These are phyloP conservation scores for Bathelium albidoporum DNA, from an alignment of 495 filamentous ascomycete species.

Conservation along the genomic window DNA sequence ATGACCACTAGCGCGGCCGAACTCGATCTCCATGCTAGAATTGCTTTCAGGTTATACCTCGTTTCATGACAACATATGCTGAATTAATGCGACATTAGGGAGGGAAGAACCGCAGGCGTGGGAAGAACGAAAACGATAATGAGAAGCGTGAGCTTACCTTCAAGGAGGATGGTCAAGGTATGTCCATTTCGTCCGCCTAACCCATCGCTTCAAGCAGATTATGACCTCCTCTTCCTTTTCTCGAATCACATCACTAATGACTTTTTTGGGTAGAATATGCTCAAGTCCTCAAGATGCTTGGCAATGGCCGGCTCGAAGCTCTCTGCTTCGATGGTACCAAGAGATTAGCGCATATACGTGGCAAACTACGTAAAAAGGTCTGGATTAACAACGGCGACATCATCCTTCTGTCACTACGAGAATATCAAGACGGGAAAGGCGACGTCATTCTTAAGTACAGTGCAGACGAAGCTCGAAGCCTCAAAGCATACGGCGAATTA, in stretches of 20 bases:
- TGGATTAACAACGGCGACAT: slow-evolving; percentile 96
- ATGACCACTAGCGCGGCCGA: too few species aligned
- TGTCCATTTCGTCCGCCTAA: too few species aligned
- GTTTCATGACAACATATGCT: slow-evolving; percentile 6
- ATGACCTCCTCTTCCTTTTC: not conserved
- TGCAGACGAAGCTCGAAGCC: slow-evolving; percentile 86
- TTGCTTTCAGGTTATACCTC: too few species aligned
- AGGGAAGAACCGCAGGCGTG: slow-evolving; percentile 95
- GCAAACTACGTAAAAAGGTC: slow-evolving; percentile 96
- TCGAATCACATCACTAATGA: slow-evolving; percentile 2
- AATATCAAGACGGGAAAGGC: slow-evolving; percentile 98
- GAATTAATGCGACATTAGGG: slow-evolving; percentile 46
- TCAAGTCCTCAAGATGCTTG: slow-evolving; percentile 97
- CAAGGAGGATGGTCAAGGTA: slow-evolving; percentile 96
- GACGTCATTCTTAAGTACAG: slow-evolving; percentile 99
- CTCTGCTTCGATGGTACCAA: slow-evolving; percentile 94
- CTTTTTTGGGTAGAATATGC: slow-evolving; percentile 65
- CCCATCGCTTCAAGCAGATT: not conserved
- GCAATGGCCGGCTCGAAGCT: slow-evolving; percentile 93
- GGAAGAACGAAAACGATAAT: slow-evolving; percentile 99
- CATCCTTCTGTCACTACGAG: slow-evolving; percentile 89
- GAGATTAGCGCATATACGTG: slow-evolving; percentile 74
- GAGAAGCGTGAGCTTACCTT: slow-evolving; percentile 98
- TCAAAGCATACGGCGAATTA: slow-evolving; percentile 95
- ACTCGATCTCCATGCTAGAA: too few species aligned